These are phyloP conservation scores for Solanum bulbocastanum DNA, from an alignment of 257 asterid genomes.

Conservation along the genomic window DNA sequence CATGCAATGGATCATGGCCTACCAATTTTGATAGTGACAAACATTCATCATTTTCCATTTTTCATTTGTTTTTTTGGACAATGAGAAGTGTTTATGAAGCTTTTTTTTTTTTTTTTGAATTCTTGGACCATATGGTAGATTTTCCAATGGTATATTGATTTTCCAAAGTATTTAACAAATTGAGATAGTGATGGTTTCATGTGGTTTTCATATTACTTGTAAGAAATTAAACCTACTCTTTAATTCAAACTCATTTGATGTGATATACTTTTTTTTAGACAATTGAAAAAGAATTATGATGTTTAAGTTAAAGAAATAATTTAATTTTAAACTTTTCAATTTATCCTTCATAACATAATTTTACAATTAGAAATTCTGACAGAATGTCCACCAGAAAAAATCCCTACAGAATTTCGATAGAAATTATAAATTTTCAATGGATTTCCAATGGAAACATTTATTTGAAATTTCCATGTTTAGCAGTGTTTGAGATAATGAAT, in stretches of 20 bases:
- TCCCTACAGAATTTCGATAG: background rate
- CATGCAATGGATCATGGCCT: conserved; percentile 1
- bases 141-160: background rate
- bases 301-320: background rate
- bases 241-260: background rate
- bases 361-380: background rate
- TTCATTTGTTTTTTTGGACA: background rate
- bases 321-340: background rate
- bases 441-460: background rate
- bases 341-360: background rate
- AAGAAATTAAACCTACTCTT: background rate
- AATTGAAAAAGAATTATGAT: background rate
- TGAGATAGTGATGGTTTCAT: background rate
- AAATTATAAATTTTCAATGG: background rate
- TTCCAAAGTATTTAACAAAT: background rate
- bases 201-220: background rate
- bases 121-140: background rate
- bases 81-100: background rate
- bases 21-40: background rate
- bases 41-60: background rate
- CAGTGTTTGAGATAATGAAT: background rate
- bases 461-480: background rate
- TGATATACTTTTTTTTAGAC: background rate
- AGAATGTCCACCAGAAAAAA: background rate
- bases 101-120: background rate